phyloP scores from a whole-genome alignment of 331 rosid species.

The Malus hybrid region DNA sequence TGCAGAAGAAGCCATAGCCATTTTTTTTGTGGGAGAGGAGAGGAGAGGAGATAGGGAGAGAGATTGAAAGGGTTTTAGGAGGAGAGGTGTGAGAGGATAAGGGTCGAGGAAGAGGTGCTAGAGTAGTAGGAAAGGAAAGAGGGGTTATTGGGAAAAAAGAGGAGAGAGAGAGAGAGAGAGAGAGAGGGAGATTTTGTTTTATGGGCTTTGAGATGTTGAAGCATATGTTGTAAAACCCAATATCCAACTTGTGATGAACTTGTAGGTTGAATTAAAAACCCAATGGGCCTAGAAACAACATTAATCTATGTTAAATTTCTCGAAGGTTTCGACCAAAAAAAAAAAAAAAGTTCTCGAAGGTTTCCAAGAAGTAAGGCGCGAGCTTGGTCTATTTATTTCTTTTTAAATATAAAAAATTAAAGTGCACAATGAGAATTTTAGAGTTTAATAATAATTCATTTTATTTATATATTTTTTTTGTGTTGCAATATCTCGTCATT shows the following conservation, averaged over 20 bases:
- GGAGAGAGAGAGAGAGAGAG: no score
- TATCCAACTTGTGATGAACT: not conserved
- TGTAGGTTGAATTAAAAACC: not conserved
- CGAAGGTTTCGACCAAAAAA: no score
- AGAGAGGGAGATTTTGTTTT: not conserved
- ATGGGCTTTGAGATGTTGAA: not conserved
- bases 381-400: no score
- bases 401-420: no score
- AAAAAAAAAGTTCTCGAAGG: no score
- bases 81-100: conserved; percentile 41
- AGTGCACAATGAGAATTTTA: no score
- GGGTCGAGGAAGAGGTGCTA: conserved; percentile 15
- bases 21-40: conserved; percentile 4
- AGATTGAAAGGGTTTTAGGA: conserved; percentile 31
- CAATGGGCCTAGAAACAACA: not conserved
- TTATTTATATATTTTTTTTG: no score
- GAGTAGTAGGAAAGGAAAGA: not conserved
- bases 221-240: not conserved
- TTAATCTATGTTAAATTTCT: no score
- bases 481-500: no score
- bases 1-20: conserved; percentile 35
- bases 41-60: not conserved
- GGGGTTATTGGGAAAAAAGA: not conserved
- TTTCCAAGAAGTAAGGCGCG: no score
- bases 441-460: no score